These are phyloP conservation scores for Achlya hypogyna DNA, from an alignment of 352 stramenopile genomes.

Conservation along the genomic window DNA sequence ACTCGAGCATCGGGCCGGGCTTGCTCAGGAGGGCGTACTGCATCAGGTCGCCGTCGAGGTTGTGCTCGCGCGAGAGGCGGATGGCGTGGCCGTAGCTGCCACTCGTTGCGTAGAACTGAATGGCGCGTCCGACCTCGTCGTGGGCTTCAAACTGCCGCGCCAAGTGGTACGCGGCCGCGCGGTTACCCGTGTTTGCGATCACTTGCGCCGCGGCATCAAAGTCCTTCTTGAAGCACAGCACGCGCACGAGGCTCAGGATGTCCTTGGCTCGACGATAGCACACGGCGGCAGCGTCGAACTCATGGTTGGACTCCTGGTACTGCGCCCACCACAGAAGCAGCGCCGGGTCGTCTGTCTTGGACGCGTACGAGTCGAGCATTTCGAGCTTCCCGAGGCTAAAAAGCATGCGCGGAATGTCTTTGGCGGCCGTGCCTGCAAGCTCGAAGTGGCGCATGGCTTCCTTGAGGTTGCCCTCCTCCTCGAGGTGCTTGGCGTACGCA, in stretches of 20 bases:
- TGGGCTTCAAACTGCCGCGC: constrained; percentile 78
- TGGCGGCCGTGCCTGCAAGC: constrained; percentile 75
- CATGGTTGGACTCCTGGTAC: constrained; percentile 86
- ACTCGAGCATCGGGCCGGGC: constrained; percentile 81
- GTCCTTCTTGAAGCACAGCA: constrained; percentile 87
- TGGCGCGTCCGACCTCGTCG: constrained; percentile 77
- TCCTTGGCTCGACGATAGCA: constrained; percentile 86
- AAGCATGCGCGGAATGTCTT: constrained; percentile 91
- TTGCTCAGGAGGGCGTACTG: constrained; percentile 86
- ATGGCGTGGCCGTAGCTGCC: constrained; percentile 92
- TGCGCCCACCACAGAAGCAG: constrained; percentile 90
- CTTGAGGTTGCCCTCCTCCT: constrained; percentile 78
- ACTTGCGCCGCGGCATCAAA: constrained; percentile 78
- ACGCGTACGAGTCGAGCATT: constrained; percentile 87
- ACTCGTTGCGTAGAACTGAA: constrained; percentile 85
- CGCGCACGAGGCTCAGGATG: constrained; percentile 84
- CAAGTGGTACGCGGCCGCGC: constrained; percentile 75
- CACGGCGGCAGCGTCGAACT: constrained; percentile 80
- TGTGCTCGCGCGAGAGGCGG: constrained; percentile 82
- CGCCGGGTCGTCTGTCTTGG: constrained; percentile 74
- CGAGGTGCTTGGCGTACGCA: constrained; percentile 82
- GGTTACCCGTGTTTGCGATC: constrained; percentile 66
- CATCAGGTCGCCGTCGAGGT: constrained; percentile 88
- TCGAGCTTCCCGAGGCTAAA: constrained; percentile 82
- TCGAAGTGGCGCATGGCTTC: constrained; percentile 90